Evolutionary conservation across 2,329 filamentous ascomycete species (phyloP).

Genomic region (Talaromyces sp.): DNA sequence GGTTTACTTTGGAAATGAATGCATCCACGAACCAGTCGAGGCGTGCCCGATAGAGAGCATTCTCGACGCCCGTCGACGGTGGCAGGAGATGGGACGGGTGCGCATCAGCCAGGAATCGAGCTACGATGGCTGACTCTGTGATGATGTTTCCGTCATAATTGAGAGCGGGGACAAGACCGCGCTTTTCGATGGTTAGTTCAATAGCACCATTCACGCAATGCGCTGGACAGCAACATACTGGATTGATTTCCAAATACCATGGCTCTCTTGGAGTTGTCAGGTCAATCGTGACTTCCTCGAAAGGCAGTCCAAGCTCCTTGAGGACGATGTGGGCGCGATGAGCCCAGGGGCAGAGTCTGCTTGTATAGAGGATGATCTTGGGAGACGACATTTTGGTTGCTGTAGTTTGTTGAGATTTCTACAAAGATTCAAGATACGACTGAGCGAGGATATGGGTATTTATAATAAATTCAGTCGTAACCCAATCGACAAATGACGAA

Average conservation of each 20-base stretch:
- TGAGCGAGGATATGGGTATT: not conserved
- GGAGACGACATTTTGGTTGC: constrained; percentile 26
- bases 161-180: constrained; percentile 69
- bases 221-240: constrained; percentile 39
- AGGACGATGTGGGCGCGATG: constrained; percentile 71
- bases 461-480: not conserved
- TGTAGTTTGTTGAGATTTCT: not conserved
- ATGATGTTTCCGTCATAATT: constrained; percentile 65
- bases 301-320: constrained; percentile 59
- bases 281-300: constrained; percentile 69
- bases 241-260: constrained; percentile 73
- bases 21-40: constrained; percentile 69
- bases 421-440: not conserved
- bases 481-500: not conserved
- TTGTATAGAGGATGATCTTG: constrained; percentile 65
- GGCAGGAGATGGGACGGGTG: constrained; percentile 61
- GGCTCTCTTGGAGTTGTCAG: constrained; percentile 61
- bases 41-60: constrained; percentile 59
- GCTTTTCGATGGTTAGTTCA: constrained; percentile 28
- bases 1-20: constrained; percentile 58
- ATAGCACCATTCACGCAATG: not conserved
- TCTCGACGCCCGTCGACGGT: constrained; percentile 50
- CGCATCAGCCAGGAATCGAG: constrained; percentile 64
- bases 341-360: constrained; percentile 64
- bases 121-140: constrained; percentile 68